Evolutionary conservation across 208 protist species (phyloP), one percentile per base, ranked within the genome.

Genomic region (Crithidia bombi): DNA sequence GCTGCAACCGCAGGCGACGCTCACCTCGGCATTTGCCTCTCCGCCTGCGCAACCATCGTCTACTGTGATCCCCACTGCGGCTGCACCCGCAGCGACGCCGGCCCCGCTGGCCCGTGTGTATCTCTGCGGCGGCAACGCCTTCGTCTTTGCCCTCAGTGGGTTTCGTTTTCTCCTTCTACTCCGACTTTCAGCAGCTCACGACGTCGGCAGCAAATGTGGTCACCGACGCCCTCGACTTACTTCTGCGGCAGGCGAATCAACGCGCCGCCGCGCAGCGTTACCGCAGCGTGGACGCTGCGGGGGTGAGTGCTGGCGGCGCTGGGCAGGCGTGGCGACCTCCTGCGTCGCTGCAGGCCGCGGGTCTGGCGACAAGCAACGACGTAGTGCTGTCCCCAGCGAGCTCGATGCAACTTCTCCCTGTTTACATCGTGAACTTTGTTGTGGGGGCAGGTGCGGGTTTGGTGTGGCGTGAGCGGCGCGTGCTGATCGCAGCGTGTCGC

Each of bases 61-160:
- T 28, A n/a, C 51, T 28, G 26, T 3, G 23, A 14, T 57, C 49
- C 6, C 51, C 33, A 7, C 15, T 12, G 44, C 61, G 5, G 38
- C 62, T 5, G 25, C 62, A n/a, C 49, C 46, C 33, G 39, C 33
- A n/a, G n/a, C 62, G 30, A 9, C 41, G 3, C 9, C 46, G 2
- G 6, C 67, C 1, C 25, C 14, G 44, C 41, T 39, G 12, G 58
- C 66, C n/a, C 73, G 46, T 11, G 70, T 75, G 41, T 79, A 73
- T 25, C 28, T 86, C 23, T 79, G 79, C 56, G 80, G 82, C 25
- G 82, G 85, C 50, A 73, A 77, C 41, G 64, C 54, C 62, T 66
- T 86, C 50, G 62, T 73, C 35, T 85, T 83, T 61, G 85, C 82
- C 15, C 68, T 91, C 41, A 64, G 75, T 28, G 85, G 85, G 3